Percentiles rank a stretch among this genome's conserved stretches.
phyloP scores from a whole-genome alignment of 106 monocot genomes.

The Chionographis japonica region DNA sequence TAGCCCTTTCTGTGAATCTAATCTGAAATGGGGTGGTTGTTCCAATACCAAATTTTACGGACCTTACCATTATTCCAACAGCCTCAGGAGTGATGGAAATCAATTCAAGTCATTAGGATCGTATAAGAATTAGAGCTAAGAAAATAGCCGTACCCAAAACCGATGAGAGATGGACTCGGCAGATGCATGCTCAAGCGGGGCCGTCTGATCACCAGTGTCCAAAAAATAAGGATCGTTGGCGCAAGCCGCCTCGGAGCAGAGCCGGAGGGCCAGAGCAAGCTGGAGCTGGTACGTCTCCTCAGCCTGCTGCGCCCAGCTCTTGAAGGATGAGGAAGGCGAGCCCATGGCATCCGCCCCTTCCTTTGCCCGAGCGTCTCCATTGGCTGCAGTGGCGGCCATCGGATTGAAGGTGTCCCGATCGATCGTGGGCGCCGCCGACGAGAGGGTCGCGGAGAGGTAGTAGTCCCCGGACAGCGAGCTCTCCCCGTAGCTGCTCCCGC shows the following conservation, averaged over 20 bases:
- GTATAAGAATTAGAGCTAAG: no score
- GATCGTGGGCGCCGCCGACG: constrained; percentile 10
- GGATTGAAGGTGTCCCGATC: constrained; percentile 2
- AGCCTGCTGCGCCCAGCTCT: constrained; percentile 99
- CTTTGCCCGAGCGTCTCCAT: background rate
- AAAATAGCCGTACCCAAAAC: constrained; percentile 72
- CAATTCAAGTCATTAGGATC: no score
- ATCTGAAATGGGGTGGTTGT: no score
- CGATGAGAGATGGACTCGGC: constrained; percentile 64
- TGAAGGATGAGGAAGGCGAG: constrained; percentile 17
- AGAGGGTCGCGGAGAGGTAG: constrained; percentile 37
- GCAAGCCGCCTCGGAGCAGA: constrained; percentile 69
- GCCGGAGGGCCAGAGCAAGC: constrained; percentile 83
- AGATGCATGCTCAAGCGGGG: constrained; percentile 10
- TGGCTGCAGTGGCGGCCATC: background rate
- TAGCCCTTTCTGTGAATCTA: no score
- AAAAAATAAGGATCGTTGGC: constrained; percentile 66
- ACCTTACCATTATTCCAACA: no score
- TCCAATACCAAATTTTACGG: no score
- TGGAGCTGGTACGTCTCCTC: constrained; percentile 98
- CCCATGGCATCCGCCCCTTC: constrained; percentile 4
- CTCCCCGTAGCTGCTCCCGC: constrained; percentile 81
- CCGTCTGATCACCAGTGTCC: constrained; percentile 34
- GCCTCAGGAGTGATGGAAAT: no score
- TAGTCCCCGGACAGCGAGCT: constrained; percentile 74